Conservation (phyloP, 2,329 filamentous ascomycete species). For the Harringtonia aguacate region DNA sequence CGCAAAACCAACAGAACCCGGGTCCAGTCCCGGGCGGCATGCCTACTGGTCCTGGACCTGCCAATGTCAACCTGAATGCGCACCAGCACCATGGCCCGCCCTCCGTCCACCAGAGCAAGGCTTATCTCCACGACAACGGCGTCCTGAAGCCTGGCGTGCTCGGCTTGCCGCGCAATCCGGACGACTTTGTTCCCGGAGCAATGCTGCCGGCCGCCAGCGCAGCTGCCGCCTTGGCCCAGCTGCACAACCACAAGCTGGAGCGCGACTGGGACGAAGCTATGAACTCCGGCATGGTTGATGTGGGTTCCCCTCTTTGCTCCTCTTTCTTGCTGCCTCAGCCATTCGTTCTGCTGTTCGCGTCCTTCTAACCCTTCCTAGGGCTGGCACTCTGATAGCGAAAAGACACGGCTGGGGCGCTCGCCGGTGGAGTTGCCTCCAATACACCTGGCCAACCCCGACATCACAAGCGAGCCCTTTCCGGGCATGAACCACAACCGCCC, state of each 20-base stretch:
- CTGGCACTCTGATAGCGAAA: slow-evolving; percentile 61
- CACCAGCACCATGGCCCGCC: slow-evolving; percentile 1
- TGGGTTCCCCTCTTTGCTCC: slow-evolving; percentile 6
- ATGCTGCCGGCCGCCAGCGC: slow-evolving; percentile 62
- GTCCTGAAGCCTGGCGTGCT: slow-evolving; percentile 56
- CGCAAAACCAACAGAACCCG: slow-evolving; percentile 22
- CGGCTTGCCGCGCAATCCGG: slow-evolving; percentile 57
- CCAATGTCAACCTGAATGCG: slow-evolving; percentile 1
- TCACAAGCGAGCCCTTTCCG: slow-evolving; percentile 65
- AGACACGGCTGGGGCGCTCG: slow-evolving; percentile 50
- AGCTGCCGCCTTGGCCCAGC: slow-evolving; percentile 76
- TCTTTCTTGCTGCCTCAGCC: slow-evolving; percentile 10
- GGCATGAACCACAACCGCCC: slow-evolving; percentile 48
- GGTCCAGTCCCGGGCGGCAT: slow-evolving; percentile 14
- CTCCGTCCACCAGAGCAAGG: slow-evolving; percentile 22
- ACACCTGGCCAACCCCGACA: slow-evolving; percentile 43
- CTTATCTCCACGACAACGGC: slow-evolving; percentile 52
- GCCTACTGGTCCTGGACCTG: neutral
- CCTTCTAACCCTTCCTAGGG: slow-evolving; percentile 39
- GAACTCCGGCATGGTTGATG: slow-evolving; percentile 4
- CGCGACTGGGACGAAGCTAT: slow-evolving; percentile 71
- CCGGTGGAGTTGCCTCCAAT: slow-evolving; percentile 67
- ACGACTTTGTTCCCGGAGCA: slow-evolving; percentile 56
- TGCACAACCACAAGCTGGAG: slow-evolving; percentile 66
- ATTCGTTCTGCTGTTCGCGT: too few relatives aligned